A percentile compares a stretch with the other conserved stretches of the same genome.
phyloP scores from a whole-genome alignment of 2,329 filamentous ascomycete species.

The Atkinsonella hypoxylon region DNA sequence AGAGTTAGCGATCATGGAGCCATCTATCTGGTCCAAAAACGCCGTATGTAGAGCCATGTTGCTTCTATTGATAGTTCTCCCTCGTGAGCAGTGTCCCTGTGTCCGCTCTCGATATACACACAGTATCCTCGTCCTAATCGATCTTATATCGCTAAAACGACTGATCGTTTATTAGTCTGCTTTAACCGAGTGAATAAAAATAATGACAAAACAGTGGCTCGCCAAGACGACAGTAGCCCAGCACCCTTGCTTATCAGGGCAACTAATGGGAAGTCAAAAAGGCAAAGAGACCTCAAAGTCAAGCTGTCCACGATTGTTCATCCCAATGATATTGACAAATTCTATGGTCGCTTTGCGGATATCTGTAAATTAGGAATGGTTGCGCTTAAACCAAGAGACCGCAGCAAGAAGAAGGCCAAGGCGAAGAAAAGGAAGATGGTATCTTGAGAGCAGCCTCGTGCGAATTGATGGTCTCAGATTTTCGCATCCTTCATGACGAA shows the following conservation, averaged over 20 bases:
- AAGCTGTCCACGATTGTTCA: slow-evolving; percentile 79
- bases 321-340: slow-evolving; percentile 61
- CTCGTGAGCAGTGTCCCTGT: too few relatives aligned
- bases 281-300: slow-evolving; percentile 43
- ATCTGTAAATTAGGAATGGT: slow-evolving; percentile 83
- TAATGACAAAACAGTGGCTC: slow-evolving; percentile 41
- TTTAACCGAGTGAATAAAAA: background rate
- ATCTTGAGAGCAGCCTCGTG: slow-evolving; percentile 5
- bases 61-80: background rate
- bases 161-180: background rate
- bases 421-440: slow-evolving; percentile 56
- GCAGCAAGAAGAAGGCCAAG: slow-evolving; percentile 74
- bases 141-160: background rate
- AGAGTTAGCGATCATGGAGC: slow-evolving; percentile 61
- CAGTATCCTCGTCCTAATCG: too few relatives aligned
- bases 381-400: slow-evolving; percentile 82
- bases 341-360: slow-evolving; percentile 80
- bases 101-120: too few relatives aligned
- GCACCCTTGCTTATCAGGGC: slow-evolving; percentile 72
- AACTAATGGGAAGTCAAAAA: slow-evolving; percentile 62
- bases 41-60: slow-evolving; percentile 36
- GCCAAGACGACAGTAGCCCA: slow-evolving; percentile 45
- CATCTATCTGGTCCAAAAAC: slow-evolving; percentile 66
- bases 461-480: too few relatives aligned
- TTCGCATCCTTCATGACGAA: too few relatives aligned